phyloP scores from a whole-genome alignment of 208 protist species.

The Phytomonas francai region DNA sequence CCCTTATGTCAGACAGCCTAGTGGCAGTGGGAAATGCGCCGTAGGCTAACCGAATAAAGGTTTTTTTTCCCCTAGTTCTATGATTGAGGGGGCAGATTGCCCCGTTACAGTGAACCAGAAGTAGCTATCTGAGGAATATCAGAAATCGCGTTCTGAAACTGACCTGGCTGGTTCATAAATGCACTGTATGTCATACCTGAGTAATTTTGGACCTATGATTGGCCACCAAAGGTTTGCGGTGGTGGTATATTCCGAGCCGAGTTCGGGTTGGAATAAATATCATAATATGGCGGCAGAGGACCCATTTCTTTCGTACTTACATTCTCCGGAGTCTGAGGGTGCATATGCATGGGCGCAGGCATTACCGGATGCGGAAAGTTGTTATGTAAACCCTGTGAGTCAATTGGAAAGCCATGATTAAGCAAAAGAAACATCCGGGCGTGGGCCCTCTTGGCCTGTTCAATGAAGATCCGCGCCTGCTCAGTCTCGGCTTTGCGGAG shows the following conservation, averaged over 20 bases:
- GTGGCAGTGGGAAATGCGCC: background rate
- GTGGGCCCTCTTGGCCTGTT: conserved; percentile 45
- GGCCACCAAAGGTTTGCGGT: background rate
- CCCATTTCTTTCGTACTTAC: background rate
- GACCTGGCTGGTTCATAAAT: background rate
- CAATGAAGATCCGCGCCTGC: conserved; percentile 32
- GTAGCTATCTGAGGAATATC: background rate
- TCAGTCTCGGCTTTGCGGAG: conserved; percentile 24
- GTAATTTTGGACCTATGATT: background rate
- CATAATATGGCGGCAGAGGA: background rate
- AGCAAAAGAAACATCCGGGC: conserved; percentile 41
- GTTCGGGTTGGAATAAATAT: background rate
- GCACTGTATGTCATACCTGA: background rate
- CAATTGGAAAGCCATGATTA: background rate
- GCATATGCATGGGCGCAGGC: background rate
- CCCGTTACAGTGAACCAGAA: background rate
- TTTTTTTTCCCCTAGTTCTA: background rate
- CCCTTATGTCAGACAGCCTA: background rate
- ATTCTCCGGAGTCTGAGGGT: background rate
- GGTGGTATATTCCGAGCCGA: conserved; percentile 2
- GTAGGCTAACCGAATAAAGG: background rate
- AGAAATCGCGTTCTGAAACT: background rate
- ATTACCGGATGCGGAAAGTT: conserved; percentile 4
- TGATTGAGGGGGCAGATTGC: background rate
- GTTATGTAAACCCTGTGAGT: conserved; percentile 5